A percentile compares a stretch with the other conserved stretches of the same genome.
Evolutionary conservation across 306 rosid species (phyloP).

Genomic region (Quercus rubra): DNA sequence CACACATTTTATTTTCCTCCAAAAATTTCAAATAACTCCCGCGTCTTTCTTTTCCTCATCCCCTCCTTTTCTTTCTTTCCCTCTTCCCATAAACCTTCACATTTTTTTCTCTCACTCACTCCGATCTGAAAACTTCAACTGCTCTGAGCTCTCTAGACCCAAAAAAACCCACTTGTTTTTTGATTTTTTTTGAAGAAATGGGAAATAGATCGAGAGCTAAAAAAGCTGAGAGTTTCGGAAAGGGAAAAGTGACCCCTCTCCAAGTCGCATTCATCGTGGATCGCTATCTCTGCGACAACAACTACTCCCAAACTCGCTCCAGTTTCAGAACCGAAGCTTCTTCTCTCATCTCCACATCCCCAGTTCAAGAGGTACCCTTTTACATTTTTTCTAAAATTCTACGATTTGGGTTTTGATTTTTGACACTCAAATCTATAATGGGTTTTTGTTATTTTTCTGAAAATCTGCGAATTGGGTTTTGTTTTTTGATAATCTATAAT

Average conservation of each 20-base stretch:
- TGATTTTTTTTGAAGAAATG: constrained; percentile 24
- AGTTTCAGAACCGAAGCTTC: constrained; percentile 68
- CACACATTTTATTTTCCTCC: constrained; percentile 1
- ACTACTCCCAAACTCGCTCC: constrained; percentile 51
- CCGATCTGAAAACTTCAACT: neutral
- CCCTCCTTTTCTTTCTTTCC: neutral
- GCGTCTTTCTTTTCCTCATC: constrained; percentile 26
- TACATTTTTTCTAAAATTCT: neutral
- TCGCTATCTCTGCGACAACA: constrained; percentile 62
- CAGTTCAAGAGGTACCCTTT: constrained; percentile 52
- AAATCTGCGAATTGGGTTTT: neutral
- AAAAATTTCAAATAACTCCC: constrained; percentile 43
- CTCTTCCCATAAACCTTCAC: neutral
- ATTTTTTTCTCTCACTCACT: neutral
- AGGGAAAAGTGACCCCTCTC: constrained; percentile 59
- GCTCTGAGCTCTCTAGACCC: no score
- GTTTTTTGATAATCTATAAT: neutral
- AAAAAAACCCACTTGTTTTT: no score
- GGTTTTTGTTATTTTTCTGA: neutral
- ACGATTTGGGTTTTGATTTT: neutral
- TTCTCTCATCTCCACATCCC: constrained; percentile 58
- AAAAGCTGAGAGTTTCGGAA: constrained; percentile 36
- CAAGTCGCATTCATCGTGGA: constrained; percentile 90
- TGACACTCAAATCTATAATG: neutral
- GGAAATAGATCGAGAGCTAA: constrained; percentile 53